phyloP scores from a whole-genome alignment of 192 early-diverging fungal species.

The Backusella morwellensis region DNA sequence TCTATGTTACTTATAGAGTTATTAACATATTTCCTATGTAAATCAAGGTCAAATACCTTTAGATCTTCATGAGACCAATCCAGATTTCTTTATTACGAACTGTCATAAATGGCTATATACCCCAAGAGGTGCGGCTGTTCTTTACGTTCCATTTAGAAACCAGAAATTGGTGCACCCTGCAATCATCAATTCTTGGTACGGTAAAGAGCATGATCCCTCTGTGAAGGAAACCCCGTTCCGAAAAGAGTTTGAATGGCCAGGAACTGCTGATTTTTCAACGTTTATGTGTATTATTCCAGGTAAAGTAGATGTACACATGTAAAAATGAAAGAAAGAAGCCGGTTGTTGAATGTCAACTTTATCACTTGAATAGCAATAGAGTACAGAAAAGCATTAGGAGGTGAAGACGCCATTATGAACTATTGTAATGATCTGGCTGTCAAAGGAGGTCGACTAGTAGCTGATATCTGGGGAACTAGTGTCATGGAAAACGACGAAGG shows the following conservation, averaged over 20 bases:
- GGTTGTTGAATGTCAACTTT: constrained; percentile 19
- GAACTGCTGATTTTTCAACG: constrained; percentile 38
- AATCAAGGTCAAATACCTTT: constrained; percentile 52
- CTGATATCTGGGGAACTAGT: constrained; percentile 54
- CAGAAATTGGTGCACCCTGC: constrained; percentile 47
- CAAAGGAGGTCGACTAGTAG: constrained; percentile 48
- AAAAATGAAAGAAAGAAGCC: background rate
- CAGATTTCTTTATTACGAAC: constrained; percentile 70
- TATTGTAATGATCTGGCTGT: constrained; percentile 55
- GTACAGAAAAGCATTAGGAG: constrained; percentile 54
- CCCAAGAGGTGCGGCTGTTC: constrained; percentile 47
- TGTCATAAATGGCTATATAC: constrained; percentile 69
- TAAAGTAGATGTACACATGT: background rate
- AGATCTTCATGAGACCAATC: constrained; percentile 44
- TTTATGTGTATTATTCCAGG: constrained; percentile 27
- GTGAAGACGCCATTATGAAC: constrained; percentile 55
- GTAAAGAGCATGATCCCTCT: background rate
- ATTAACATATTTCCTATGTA: background rate
- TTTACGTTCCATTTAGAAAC: constrained; percentile 51
- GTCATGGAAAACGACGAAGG: constrained; percentile 47
- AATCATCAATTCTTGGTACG: constrained; percentile 42
- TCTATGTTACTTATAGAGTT: background rate
- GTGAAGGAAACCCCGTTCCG: constrained; percentile 29
- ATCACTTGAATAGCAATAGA: constrained; percentile 31
- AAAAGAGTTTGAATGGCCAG: constrained; percentile 43